Evolutionary conservation across 1,284 basidiomycete genomes (phyloP).

Genomic region (Pholiota adiposa): DNA sequence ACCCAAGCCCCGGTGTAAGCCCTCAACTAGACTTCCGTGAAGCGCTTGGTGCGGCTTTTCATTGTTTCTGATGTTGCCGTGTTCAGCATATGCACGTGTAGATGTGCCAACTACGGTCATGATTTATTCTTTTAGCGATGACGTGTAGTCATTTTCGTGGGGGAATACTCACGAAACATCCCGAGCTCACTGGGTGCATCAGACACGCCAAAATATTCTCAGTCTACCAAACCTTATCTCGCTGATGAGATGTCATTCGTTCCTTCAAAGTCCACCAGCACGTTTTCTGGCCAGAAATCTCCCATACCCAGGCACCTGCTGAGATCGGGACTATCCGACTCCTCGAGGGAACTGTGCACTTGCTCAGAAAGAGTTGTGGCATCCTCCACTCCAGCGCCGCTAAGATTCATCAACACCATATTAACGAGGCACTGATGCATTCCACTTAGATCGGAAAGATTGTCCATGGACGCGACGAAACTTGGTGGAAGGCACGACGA

Average conservation of each 20-base stretch:
- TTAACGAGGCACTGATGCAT: conserved; percentile 16
- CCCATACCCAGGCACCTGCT: conserved; percentile 24
- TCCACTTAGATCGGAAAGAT: conserved; percentile 4
- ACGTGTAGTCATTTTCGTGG: not conserved
- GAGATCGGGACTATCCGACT: conserved; percentile 12
- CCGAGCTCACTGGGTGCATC: conserved; percentile 31
- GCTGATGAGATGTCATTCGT: not conserved
- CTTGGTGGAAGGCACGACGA: conserved; percentile 20
- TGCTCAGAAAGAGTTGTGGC: conserved; percentile 21
- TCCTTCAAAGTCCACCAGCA: conserved; percentile 23
- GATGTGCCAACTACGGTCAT: conserved; percentile 27
- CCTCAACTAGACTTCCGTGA: conserved; percentile 20
- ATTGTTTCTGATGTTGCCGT: conserved; percentile 10
- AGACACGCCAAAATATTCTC: conserved; percentile 34
- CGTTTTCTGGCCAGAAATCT: conserved; percentile 33
- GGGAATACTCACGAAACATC: conserved; percentile 29
- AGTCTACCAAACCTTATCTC: conserved; percentile 29
- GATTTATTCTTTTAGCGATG: not conserved
- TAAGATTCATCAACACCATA: conserved; percentile 13
- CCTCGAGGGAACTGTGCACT: conserved; percentile 16
- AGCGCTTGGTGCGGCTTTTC: conserved; percentile 17
- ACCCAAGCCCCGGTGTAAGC: conserved; percentile 5
- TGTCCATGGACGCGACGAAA: conserved; percentile 10
- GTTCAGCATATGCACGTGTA: conserved; percentile 27
- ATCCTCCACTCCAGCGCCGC: conserved; percentile 15